A percentile compares a stretch with the other conserved stretches of the same genome.
Evolutionary conservation across 2,329 filamentous ascomycete genomes (phyloP).

Genomic region (Metarhizium sp.): DNA sequence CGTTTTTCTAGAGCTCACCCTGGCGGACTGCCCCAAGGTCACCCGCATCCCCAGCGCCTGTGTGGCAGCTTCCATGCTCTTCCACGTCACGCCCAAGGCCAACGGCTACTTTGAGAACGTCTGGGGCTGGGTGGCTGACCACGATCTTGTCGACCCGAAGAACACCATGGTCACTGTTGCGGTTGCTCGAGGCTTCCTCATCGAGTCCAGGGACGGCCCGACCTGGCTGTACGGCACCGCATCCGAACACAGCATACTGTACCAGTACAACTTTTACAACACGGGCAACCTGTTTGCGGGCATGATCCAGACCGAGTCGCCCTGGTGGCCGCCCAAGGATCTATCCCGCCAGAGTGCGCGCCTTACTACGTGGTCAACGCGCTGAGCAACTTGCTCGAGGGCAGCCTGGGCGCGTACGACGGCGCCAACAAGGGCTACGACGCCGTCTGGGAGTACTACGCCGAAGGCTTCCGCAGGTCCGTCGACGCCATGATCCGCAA

Average conservation of each 20-base stretch:
- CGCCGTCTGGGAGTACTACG: constrained; percentile 2
- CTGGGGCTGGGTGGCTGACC: constrained; percentile 63
- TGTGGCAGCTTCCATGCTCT: constrained; percentile 45
- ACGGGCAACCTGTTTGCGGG: constrained; percentile 44
- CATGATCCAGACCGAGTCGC: constrained; percentile 59
- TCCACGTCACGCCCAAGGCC: constrained; percentile 34
- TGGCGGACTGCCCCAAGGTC: constrained; percentile 37
- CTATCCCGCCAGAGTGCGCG: not conserved
- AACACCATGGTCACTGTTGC: constrained; percentile 42
- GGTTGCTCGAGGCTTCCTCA: constrained; percentile 24
- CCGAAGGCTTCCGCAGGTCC: not conserved
- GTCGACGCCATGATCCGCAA: not conserved
- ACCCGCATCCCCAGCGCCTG: constrained; percentile 41
- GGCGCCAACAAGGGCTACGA: constrained; percentile 4
- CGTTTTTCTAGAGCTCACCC: constrained; percentile 40
- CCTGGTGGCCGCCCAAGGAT: not conserved
- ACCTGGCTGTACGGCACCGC: constrained; percentile 34
- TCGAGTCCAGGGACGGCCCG: constrained; percentile 20
- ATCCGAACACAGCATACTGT: constrained; percentile 40
- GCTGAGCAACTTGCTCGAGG: not conserved
- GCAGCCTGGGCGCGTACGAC: not conserved
- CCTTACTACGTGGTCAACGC: not conserved
- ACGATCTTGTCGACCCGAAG: constrained; percentile 32
- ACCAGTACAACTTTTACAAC: constrained; percentile 40
- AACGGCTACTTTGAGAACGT: constrained; percentile 43